Evolutionary conservation across 2,329 filamentous ascomycete genomes (phyloP), one percentile per base, ranked within the genome.

Genomic region (Fusarium piperis): DNA sequence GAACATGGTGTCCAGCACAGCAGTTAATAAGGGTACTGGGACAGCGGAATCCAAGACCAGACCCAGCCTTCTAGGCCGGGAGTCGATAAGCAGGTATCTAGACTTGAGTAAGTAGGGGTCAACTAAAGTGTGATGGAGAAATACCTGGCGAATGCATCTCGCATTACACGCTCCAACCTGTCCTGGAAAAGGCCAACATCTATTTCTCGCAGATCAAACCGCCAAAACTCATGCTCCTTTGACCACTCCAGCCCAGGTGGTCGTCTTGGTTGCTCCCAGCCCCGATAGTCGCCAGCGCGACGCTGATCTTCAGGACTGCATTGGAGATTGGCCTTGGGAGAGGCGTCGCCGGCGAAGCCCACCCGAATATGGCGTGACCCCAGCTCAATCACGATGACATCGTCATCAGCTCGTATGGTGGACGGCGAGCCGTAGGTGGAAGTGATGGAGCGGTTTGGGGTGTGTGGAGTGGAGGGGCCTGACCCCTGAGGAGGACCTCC

Each of bases 101-200:
- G 6, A 16, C 30, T 12, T 38, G 56, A 36, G 58, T 77, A 38
- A 77, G 73, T 32, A 62, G 12, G 23, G 44, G n/a, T 3, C 62
- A 9, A 57, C 20, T 18, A 5, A 30, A 9, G 2, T 23, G 23
- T 6, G 8, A 15, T 15, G 16, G n/a, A 36, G 39, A 44, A 65
- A 78, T 88, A 94, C 86, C 92, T 95, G 70, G 92, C 92, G 78
- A 96, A 95, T 12, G 93, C 91, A 74, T 95, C 93, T 59, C 94
- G 88, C 75, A 98, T 82, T 8, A 92, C 89, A 59, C 94, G 88
- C 80, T 98, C 96, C 59, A 99, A 86, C 81, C 93, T 95, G 79
- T 98, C 95, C 70, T 92, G 90, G 1, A 98, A 89, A 52, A 98
- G 83, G 0, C 91, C 94, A 65, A 97, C 79, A 77, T 98, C 93